Base-by-base conservation (phyloP, 2,329 filamentous ascomycete species). In the Venturia nashicola region DNA sequence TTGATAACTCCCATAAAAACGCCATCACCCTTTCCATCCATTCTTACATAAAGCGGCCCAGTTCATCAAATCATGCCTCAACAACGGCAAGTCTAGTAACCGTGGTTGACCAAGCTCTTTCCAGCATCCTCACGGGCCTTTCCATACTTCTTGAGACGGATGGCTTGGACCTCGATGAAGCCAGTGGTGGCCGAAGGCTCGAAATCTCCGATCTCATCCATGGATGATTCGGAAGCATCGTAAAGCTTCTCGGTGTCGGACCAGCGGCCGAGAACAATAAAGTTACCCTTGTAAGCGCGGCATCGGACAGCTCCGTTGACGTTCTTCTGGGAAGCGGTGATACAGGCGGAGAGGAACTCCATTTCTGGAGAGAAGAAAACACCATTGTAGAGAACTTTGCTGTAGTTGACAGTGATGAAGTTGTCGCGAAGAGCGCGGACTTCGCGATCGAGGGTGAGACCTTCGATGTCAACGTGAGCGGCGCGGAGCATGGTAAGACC, bases 181-280 rank as follows among this genome's bases (percentile, higher is more conserved):
- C 64, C 64, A 32, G 54, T 86, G 51, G 86, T 87, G 70, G 88
- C 86, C 66, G 78, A 77, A 20, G 86, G 86, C 68, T 79, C 79
- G 72, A 89, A 89, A 75, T 85, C 83, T 68, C 82, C 85, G 68
- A 89, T 82, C 68, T 85, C 84, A 72, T 91, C 88, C 86, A 89
- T 89, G 68, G 78, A 82, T 67, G 80, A 81, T 78, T 88, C 86
- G 70, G 79, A 79, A 76, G 82, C 83, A 69, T 82, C 81, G 73
- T 89, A 89, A 66, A 89, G 78, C 79, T 88, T 88, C 80, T 86
- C 84, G 9, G 85, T 88, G 72, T 86, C 79, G 39, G 76, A 80
- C 71, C 78, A 82, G 65, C 85, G 78, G 65, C 84, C 83, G 48
- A 87, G 72, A 65, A 88, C 78, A 74, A 74, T 78, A 72, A 86